Evolutionary conservation across 2,329 filamentous ascomycete species (phyloP), one percentile per base, ranked within the genome.

Genomic region (Cadophora sp.): DNA sequence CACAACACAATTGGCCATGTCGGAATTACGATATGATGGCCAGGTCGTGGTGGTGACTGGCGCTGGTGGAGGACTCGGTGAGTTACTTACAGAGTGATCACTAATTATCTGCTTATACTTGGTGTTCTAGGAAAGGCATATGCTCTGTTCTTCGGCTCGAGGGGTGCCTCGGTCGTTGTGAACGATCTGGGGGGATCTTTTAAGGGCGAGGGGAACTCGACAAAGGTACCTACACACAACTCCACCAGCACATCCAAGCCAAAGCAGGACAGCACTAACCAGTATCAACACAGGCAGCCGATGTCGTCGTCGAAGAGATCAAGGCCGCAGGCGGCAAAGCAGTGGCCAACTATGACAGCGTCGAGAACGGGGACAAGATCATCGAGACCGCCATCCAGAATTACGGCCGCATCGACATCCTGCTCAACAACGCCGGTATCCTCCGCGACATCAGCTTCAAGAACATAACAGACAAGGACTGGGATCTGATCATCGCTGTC

Each of bases 351-450:
- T 98, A 98, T 85, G 92, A 99, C 83, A 89, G 88, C 79, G 95
- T 97, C 81, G 93, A 96, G 83, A 86, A 95, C 76, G 96, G 96
- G 76, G 95, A 98, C 68, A 91, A 87, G 81, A 98, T 99, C 80
- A 96, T 99, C 82, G 90, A 95, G 73, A 94, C 92, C 27, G 92
- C 92, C 75, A 91, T 96, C 78, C 83, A 92, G 80, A 84, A 83
- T 65, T 96, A 90, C 78, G 92, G 95, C 73, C 92, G 95, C 76
- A 88, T 99, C 81, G 95, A 99, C 80, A 84, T 99, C 71, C 89
- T 99, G 75, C 91, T 99, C 82, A 99, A 99, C 87, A 99, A 98
- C 79, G 96, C 96, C 69, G 95, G 96, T 77, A 98, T 98, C 58
- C 73, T 78, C n/a, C 91, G 95, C 69, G 94, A 98, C 82, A 81